Conservation (phyloP, 306 rosid genomes). For the Corylus americana region DNA sequence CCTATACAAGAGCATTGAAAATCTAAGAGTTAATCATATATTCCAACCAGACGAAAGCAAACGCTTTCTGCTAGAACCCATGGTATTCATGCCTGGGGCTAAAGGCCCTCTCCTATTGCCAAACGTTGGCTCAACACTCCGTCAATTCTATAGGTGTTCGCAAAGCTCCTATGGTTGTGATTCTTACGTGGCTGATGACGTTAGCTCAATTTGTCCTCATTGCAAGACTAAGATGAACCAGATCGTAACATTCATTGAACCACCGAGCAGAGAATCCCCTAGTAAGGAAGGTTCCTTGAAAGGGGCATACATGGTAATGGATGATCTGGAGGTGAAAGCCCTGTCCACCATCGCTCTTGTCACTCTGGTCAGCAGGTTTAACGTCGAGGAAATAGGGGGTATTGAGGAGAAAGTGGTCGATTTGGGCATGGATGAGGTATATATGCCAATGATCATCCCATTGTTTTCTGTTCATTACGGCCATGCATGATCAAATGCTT, state of each 20-base stretch:
- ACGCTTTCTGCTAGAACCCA: constrained; percentile 1
- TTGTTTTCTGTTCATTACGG: not conserved
- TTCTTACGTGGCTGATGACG: not conserved
- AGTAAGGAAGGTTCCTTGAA: constrained; percentile 20
- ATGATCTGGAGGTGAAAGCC: constrained; percentile 37
- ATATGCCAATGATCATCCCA: not conserved
- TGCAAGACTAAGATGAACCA: not conserved
- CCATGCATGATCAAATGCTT: too few relatives aligned
- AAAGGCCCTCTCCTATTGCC: not conserved
- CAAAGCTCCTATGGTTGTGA: fast-evolving
- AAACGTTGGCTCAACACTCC: not conserved
- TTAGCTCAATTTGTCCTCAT: not conserved
- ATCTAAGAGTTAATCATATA: not conserved
- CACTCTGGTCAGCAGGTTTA: not conserved
- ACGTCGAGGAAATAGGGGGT: constrained; percentile 16
- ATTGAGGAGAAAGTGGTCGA: constrained; percentile 34
- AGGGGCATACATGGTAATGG: constrained; percentile 38
- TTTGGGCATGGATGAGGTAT: constrained; percentile 34
- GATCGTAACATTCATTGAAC: not conserved
- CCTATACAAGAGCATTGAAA: constrained; percentile 25
- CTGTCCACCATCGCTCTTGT: constrained; percentile 13
- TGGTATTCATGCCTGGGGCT: not conserved
- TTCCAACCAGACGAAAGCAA: not conserved
- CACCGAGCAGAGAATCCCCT: not conserved
- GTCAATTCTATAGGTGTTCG: not conserved